Conservation (phyloP, 2,329 filamentous ascomycete species). For the Dothistroma septosporum region DNA sequence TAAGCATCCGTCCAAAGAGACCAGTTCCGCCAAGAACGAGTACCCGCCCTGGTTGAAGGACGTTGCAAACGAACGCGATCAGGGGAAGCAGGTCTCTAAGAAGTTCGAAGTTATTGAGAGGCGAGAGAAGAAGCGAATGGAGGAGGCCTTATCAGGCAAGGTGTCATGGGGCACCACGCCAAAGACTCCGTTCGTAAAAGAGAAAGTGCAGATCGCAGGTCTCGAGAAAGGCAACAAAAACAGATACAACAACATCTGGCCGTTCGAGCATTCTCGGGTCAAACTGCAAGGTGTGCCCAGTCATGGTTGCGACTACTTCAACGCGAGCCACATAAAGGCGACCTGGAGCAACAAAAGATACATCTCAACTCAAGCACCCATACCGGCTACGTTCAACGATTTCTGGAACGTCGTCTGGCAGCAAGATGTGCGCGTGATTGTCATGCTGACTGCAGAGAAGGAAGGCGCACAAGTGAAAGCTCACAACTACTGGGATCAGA, state of each 20-base stretch:
- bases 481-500: constrained; percentile 84
- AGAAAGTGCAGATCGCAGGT: constrained; percentile 70
- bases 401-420: constrained; percentile 99
- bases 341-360: constrained; percentile 83
- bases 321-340: constrained; percentile 81
- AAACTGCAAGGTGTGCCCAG: constrained; percentile 64
- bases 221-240: constrained; percentile 96
- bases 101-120: constrained; percentile 81
- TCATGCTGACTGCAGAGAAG: constrained; percentile 92
- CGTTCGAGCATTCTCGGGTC: constrained; percentile 89
- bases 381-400: constrained; percentile 89
- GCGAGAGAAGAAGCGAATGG: constrained; percentile 88
- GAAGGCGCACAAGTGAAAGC: constrained; percentile 94
- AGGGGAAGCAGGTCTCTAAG: constrained; percentile 75
- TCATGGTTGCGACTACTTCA: constrained; percentile 86
- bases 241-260: constrained; percentile 95
- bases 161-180: constrained; percentile 54
- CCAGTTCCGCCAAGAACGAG: constrained; percentile 43
- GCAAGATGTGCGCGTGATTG: constrained; percentile 87
- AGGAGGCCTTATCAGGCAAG: constrained; percentile 64
- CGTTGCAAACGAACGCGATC: constrained; percentile 62
- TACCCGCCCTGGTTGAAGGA: constrained; percentile 75
- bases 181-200: constrained; percentile 22
- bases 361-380: constrained; percentile 90
- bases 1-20: constrained; percentile 54